Percentiles rank a stretch among this genome's conserved stretches.
phyloP scores from a whole-genome alignment of 352 stramenopile genomes.

The Phytophthora melonis region DNA sequence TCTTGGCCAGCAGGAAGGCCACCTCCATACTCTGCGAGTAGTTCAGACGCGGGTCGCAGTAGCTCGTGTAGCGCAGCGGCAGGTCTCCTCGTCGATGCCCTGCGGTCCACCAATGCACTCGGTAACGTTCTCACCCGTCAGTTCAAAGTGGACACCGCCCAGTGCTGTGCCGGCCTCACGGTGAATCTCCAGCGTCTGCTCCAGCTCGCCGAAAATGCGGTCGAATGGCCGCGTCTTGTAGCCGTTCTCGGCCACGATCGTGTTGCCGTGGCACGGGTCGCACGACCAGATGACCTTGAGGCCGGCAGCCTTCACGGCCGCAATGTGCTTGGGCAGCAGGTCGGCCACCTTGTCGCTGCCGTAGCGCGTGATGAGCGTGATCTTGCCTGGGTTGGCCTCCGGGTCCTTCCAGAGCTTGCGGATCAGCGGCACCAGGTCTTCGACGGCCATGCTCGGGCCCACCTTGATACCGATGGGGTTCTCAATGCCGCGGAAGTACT shows the following conservation, averaged over 20 bases:
- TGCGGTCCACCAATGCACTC: slow-evolving; percentile 98
- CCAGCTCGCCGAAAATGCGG: slow-evolving; percentile 96
- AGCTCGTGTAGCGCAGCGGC: slow-evolving; percentile 95
- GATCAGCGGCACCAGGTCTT: slow-evolving; percentile 96
- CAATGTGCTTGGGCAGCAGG: slow-evolving; percentile 96
- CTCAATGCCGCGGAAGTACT: slow-evolving; percentile 98
- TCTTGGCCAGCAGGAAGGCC: slow-evolving; percentile 97
- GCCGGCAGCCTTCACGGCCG: slow-evolving; percentile 94
- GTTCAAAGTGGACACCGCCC: slow-evolving; percentile 97
- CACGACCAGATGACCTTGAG: slow-evolving; percentile 97
- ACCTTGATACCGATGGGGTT: slow-evolving; percentile 99
- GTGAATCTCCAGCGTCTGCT: slow-evolving; percentile 98
- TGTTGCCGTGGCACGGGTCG: slow-evolving; percentile 98
- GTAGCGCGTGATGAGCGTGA: slow-evolving; percentile 99
- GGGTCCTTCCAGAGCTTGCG: slow-evolving; percentile 95
- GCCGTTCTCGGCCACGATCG: slow-evolving; percentile 95
- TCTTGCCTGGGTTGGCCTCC: slow-evolving; percentile 93
- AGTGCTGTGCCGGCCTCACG: slow-evolving; percentile 93
- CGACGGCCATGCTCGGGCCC: slow-evolving; percentile 94
- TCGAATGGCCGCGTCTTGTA: slow-evolving; percentile 99
- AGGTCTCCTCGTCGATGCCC: slow-evolving; percentile 95
- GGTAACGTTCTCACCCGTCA: slow-evolving; percentile 99
- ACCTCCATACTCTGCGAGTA: slow-evolving; percentile 98
- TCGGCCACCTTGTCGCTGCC: slow-evolving; percentile 94
- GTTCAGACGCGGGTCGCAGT: slow-evolving; percentile 98